Evolutionary conservation across 345 rosid species (phyloP).

Genomic region (Anastatica hierochuntica): DNA sequence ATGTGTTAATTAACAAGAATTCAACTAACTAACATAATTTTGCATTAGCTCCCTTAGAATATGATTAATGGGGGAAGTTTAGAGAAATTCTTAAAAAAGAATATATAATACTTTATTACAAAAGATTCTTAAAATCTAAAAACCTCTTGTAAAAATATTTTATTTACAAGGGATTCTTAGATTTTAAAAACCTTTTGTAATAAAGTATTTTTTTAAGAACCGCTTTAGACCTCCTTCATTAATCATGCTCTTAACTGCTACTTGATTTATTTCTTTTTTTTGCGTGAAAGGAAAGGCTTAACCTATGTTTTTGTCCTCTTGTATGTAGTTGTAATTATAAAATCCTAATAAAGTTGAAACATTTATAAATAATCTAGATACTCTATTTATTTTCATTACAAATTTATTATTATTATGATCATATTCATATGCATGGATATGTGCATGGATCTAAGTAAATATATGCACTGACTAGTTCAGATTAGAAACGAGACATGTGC

Average conservation of each 20-base stretch:
- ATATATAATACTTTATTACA: no score
- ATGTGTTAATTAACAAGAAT: no score
- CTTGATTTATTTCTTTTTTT: background rate
- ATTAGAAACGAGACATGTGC: conserved; percentile 24
- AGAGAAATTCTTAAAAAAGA: no score
- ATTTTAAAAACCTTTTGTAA: background rate
- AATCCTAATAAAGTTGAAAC: background rate
- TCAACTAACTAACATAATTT: no score
- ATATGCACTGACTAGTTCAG: conserved; percentile 5
- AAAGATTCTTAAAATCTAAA: no score
- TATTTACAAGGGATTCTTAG: no score
- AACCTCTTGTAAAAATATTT: no score
- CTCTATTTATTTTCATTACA: background rate
- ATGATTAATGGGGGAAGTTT: no score
- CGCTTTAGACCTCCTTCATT: no score
- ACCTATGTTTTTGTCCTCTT: conserved; percentile 13
- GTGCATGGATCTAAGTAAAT: conserved; percentile 13
- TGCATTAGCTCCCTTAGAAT: no score
- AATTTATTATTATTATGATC: background rate
- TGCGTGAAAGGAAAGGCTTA: conserved; percentile 9
- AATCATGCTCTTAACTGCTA: no score
- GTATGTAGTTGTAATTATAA: background rate
- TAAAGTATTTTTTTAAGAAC: no score
- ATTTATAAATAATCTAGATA: background rate
- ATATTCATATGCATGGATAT: conserved; percentile 12